Evolutionary conservation across 2,329 filamentous ascomycete species (phyloP), one percentile per base, ranked within the genome.

Genomic region (Epichloe festucae): DNA sequence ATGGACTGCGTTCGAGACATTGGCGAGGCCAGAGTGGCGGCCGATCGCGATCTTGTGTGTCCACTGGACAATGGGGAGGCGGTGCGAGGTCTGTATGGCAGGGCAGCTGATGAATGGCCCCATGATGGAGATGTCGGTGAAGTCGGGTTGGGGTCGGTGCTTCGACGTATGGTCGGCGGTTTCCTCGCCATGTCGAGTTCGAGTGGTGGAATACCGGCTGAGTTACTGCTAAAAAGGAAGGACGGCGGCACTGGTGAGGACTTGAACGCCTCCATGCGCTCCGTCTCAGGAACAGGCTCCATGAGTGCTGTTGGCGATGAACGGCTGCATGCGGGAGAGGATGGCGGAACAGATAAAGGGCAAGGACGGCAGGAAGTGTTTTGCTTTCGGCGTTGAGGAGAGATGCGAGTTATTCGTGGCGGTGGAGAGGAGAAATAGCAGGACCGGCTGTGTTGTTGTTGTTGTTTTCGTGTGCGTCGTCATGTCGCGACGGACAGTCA

Each of bases 251-350:
- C 68, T 57, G 78, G 78, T 49, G 77, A 75, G 51, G 78, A 68
- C 55, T 73, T 76, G 62, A 84, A 84, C 64, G 79, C 78, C 71
- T 83, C 79, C 75, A 84, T 79, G 57, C 79, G 74, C 71, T 84
- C 78, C 48, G 80, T 81, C 70, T 84, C 81, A 58, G 81, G 81
- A 61, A 84, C 81, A 53, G 80, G 78, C 67, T 84, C 81, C 81
- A 84, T 84, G 59, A 59, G 34, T 35, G 27, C 38, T 51, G 38
- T 34, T 53, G 45, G 34, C 19, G 19, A 51, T 38, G 38, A 21
- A 23, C 19, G 38, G 35, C 46, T 21, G 46, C 51, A 48, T 53
- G 46, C 45, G 46, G 36, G 11, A 19, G 45, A 15, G 19, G 50
- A 40, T 4, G 15, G 42, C 3, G 14, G 12, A 39, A 36, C 8